A percentile compares a stretch with the other conserved stretches of the same genome.
Conservation (phyloP, 768 basidiomycete genomes). For the Lepiota venenata region DNA sequence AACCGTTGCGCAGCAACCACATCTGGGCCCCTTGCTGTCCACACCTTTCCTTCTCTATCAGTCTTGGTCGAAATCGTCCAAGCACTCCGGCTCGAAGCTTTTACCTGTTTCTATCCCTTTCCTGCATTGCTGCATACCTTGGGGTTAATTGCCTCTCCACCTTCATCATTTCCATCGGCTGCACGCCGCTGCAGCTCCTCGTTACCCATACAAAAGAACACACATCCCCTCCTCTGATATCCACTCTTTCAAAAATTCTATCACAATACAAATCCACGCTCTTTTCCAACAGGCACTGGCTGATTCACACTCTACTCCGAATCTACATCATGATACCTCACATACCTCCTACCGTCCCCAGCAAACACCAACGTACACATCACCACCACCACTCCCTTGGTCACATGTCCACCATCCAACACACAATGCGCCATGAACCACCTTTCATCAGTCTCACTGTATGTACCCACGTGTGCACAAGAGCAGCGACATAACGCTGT, state of each 20-base stretch:
- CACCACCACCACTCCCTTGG: constrained; percentile 80
- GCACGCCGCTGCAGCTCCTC: not conserved
- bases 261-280: constrained; percentile 74
- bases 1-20: constrained; percentile 75
- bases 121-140: constrained; percentile 14
- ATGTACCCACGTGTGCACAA: constrained; percentile 76
- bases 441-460: constrained; percentile 86
- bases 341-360: constrained; percentile 27
- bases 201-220: constrained; percentile 64
- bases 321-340: constrained; percentile 29
- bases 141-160: not conserved
- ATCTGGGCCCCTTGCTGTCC: constrained; percentile 70
- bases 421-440: constrained; percentile 94
- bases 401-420: constrained; percentile 66
- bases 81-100: constrained; percentile 34
- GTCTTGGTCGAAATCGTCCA: constrained; percentile 81
- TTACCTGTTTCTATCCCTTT: constrained; percentile 16
- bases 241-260: constrained; percentile 80
- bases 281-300: constrained; percentile 65
- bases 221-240: constrained; percentile 71
- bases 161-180: constrained; percentile 22
- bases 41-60: constrained; percentile 71
- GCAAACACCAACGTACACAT: constrained; percentile 80
- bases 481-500: constrained; percentile 76
- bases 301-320: constrained; percentile 25